phyloP scores from a whole-genome alignment of 768 basidiomycete genomes.

The Leccinum rimulosum region DNA sequence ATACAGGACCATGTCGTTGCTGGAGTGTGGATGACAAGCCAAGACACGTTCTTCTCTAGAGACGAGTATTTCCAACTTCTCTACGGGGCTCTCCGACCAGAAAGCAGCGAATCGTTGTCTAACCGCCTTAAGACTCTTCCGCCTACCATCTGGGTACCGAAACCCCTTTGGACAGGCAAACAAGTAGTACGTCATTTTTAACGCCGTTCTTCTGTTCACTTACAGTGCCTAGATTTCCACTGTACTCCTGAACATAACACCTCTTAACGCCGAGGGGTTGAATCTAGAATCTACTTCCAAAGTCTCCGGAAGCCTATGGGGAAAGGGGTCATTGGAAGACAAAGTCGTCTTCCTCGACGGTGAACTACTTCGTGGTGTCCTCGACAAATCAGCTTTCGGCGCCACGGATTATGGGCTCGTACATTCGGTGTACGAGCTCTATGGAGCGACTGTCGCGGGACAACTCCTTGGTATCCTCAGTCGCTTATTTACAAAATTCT shows the following conservation, averaged over 20 bases:
- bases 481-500: slow-evolving; percentile 93
- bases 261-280: slow-evolving; percentile 71
- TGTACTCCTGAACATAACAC: slow-evolving; percentile 88
- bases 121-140: slow-evolving; percentile 76
- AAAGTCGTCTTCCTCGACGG: slow-evolving; percentile 90
- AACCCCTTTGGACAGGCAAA: slow-evolving; percentile 94
- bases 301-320: slow-evolving; percentile 86
- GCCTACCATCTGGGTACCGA: slow-evolving; percentile 90
- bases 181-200: slow-evolving; percentile 69
- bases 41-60: slow-evolving; percentile 90
- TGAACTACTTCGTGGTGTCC: slow-evolving; percentile 87
- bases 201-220: background rate
- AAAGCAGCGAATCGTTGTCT: slow-evolving; percentile 60
- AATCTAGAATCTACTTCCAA: slow-evolving; percentile 86
- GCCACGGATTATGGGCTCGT: slow-evolving; percentile 95
- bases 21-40: slow-evolving; percentile 98
- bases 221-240: slow-evolving; percentile 75
- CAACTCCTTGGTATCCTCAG: slow-evolving; percentile 90
- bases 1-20: slow-evolving; percentile 99
- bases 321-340: slow-evolving; percentile 74
- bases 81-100: slow-evolving; percentile 90
- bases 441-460: slow-evolving; percentile 86
- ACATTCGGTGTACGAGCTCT: slow-evolving; percentile 95
- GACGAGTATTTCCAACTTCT: slow-evolving; percentile 96
- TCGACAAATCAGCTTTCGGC: slow-evolving; percentile 98